Evolutionary conservation across 129 eudicot genomes (phyloP), one percentile per base, ranked within the genome.

Genomic region (Logfia minima): DNA sequence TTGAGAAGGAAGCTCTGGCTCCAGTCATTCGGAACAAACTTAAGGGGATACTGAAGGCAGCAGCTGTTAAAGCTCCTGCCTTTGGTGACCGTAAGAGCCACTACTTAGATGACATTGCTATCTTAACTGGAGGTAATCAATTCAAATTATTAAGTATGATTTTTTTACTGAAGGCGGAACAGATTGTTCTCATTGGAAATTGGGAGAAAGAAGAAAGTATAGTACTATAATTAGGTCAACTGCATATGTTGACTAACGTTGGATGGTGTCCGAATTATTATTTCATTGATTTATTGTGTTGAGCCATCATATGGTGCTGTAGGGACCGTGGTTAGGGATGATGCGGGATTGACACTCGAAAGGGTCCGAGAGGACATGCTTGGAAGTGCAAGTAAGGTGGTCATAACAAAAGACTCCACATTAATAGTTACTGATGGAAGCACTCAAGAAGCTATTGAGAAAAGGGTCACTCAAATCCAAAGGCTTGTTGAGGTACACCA

Each of bases 31-130:
- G 87, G 83, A 93, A 90, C 84, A 90, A 90, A 78, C 91, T 93
- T 78, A 90, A 77, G 82, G 97, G 97, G 31, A 76, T 74, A 37
- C 71, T 93, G 35, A 90, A 93, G 83, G 97, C 92, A 55, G 97
- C 90, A 69, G 98, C 97, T 14, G 85, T 90, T 39, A 93, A 90
- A 82, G 98, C 98, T 82, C 98, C 98, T 51, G 88, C 96, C 52
- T 90, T 93, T 18, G 91, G 92, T 65, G 92, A 90, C 39, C 88
- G 93, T 31, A 90, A 93, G 73, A 93, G 98, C 84, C 95, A 93
- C 75, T 90, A 78, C 85, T 81, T 93, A 67, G 98, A 93, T 75
- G 98, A 90, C 81, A 88, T 93, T 67, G 98, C 98, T 69, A 81
- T 86, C 77, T 87, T 93, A 79, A 93, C 98, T 11, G 92, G 92